Evolutionary conservation across 129 eudicot genomes (phyloP), one percentile per base, ranked within the genome.

Genomic region (Flaveria brownii): DNA sequence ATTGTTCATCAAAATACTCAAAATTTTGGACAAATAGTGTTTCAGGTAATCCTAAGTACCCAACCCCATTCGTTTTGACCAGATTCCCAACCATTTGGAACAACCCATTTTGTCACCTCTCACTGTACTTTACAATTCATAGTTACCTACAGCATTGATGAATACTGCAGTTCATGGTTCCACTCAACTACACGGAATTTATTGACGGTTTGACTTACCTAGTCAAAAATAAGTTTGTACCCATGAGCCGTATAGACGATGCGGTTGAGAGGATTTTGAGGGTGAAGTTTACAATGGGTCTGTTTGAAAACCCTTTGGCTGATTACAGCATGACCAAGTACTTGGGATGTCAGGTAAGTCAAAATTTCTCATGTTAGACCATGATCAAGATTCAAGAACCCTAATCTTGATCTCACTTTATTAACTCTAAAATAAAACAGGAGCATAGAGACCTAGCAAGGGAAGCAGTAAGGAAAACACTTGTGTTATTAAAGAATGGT

Each of bases 401-500:
- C 16, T 39, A 16, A 15, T 14, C 9, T 49, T 18, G 9, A 3
- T 39, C 60, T 60, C 14, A 45, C 50, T 45, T 45, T 8, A 2
- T 45, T n/a, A 16, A 42, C 71, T 39, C 30, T 20, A 14, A 33
- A 9, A 18, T 3, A 7, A 15, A 36, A 36, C 82, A 85, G 93
- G 89, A 81, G 63, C 90, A 88, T 54, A 85, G 93, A 81, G 83
- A 88, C 25, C 64, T 88, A 61, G 92, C 92, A 54, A 81, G 92
- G 69, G 89, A 90, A 82, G 96, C 96, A 18, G 96, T 90, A 23
- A 88, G 97, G 59, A 88, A 82, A 79, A 73, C 89, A 9, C 91
- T 88, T 41, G 93, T 91, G 25, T 86, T 91, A 47, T 70, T 91
- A 25, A 91, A 91, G 84, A 88, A 91, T 25, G 97, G 94, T 15